phyloP scores from a whole-genome alignment of 305 asterid species.

The Rubia balearica region DNA sequence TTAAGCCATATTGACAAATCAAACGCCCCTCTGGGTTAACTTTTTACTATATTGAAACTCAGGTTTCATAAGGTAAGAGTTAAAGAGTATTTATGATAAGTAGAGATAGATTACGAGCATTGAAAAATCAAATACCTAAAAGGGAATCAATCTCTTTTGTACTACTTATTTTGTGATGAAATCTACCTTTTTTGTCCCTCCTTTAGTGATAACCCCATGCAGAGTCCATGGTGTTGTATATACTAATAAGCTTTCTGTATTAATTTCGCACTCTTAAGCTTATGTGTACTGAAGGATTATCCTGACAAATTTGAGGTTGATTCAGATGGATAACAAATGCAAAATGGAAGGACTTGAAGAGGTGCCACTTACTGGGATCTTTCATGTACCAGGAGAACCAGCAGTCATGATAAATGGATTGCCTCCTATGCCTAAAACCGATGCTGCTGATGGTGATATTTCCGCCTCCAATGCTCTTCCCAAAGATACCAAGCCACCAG shows the following conservation, averaged over 20 bases:
- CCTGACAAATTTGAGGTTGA: not conserved
- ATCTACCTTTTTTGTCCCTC: not conserved
- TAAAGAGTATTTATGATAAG: not conserved
- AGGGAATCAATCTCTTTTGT: not conserved
- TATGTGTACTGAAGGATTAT: not conserved
- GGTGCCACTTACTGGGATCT: conserved; percentile 24
- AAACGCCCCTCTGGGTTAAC: not conserved
- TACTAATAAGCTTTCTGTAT: not conserved
- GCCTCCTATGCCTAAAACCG: conserved; percentile 37
- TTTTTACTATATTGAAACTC: not conserved
- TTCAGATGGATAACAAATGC: conserved; percentile 32
- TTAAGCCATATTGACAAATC: not conserved
- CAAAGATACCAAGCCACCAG: conserved; percentile 18
- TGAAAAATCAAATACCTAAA: not conserved
- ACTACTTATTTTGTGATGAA: not conserved
- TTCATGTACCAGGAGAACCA: conserved; percentile 50
- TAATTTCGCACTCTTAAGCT: not conserved
- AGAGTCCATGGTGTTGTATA: not conserved
- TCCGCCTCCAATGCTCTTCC: conserved; percentile 9
- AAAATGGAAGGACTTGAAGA: conserved; percentile 26
- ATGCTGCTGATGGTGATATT: not conserved
- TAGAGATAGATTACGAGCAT: not conserved
- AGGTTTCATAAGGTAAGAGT: not conserved
- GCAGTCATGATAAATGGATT: conserved; percentile 48
- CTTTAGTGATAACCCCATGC: not conserved